Evolutionary conservation across 768 basidiomycete genomes (phyloP), one percentile per base, ranked within the genome.

Genomic region (Tricholoma sp.): DNA sequence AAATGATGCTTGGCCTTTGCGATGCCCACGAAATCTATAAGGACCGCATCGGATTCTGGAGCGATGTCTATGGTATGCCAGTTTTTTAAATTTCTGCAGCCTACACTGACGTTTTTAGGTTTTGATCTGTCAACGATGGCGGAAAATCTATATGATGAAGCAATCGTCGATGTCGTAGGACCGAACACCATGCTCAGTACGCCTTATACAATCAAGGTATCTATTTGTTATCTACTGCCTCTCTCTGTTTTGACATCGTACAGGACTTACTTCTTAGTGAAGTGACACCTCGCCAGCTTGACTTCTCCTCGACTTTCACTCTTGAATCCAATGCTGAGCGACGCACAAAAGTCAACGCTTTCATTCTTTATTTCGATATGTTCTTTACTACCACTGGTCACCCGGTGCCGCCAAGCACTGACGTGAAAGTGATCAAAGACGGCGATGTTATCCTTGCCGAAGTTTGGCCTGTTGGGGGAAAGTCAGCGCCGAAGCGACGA

Each of bases 331-430:
- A 80, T 1, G 75, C 79, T 1, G 72, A 76, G 10, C 80, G 80
- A 59, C 80, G 83, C 33, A 81, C 80, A 4, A 88, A 88, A 66
- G 77, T 90, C 42, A 84, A 84, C 66, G 79, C 90, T 6, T 85
- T 98, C 73, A 78, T 97, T 24, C 83, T 94, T 15, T 96, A 96
- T 74, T 98, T 98, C 65, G 96, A 98, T 72, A 88, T 89, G 0
- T 98, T 94, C 78, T 98, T 98, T 78, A 84, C 84, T 0, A 69
- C 59, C 42, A 76, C 70, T 29, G 87, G 81, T 9, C 74, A 74
- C 42, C 80, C 81, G 1, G 72, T 87, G 6, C 69, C 84, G 0
- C 74, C 80, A 0, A 73, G 74, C 33, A 79, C 79, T 0, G 65
- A 79, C 18, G 87, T 84, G 8, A 78, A 82, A 49, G 63, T 84